Evolutionary conservation across 1,139 yeast species (phyloP).

Genomic region (Geotrichum siamense): DNA sequence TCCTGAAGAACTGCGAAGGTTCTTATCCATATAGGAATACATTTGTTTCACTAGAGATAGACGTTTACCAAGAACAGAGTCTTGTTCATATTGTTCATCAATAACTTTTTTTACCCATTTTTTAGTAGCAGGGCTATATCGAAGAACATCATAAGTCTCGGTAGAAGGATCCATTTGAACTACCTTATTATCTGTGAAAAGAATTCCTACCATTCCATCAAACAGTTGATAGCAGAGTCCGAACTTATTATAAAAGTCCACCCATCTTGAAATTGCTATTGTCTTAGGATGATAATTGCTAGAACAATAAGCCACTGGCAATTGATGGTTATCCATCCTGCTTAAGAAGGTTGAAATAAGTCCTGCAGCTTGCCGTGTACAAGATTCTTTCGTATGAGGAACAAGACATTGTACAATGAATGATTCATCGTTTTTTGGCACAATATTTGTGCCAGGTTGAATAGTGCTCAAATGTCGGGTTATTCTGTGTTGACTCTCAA

Average conservation of each 20-base stretch:
- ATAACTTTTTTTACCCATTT: conserved; percentile 12
- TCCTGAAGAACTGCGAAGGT: conserved; percentile 24
- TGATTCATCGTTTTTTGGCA: background rate
- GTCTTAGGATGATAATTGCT: conserved; percentile 12
- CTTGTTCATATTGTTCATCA: conserved; percentile 7
- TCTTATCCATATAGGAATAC: conserved; percentile 34
- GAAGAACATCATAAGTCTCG: conserved; percentile 12
- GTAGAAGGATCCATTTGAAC: conserved; percentile 20
- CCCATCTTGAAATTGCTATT: conserved; percentile 84
- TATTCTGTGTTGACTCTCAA: background rate
- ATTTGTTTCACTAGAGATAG: conserved; percentile 29
- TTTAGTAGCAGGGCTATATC: conserved; percentile 9
- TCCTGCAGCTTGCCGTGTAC: conserved; percentile 7
- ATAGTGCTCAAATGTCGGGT: background rate
- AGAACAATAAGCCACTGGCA: background rate
- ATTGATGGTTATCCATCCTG: conserved; percentile 1
- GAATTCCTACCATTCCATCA: conserved; percentile 86
- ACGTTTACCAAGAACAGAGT: conserved; percentile 25
- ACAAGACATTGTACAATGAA: conserved; percentile 8
- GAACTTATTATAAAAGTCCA: conserved; percentile 90
- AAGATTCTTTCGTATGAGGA: conserved; percentile 8
- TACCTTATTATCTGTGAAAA: conserved; percentile 30
- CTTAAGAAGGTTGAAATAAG: conserved; percentile 1
- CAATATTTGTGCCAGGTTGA: background rate
- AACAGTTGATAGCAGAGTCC: conserved; percentile 92